phyloP scores from a whole-genome alignment of 495 filamentous ascomycete species.

The Lasiosphaeris hirsuta region DNA sequence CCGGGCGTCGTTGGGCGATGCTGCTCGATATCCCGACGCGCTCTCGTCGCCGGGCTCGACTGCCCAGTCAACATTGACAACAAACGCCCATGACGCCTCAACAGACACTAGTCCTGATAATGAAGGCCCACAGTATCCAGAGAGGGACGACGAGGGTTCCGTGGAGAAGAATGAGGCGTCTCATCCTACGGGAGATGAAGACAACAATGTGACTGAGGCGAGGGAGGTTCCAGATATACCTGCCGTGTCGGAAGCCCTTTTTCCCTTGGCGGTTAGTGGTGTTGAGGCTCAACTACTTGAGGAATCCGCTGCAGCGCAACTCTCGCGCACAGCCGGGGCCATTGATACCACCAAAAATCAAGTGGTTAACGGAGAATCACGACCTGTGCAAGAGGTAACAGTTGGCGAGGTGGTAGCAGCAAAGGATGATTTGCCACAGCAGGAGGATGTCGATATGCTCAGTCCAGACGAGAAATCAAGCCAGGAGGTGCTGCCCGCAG shows the following conservation, averaged over 20 bases:
- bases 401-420: no score
- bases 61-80: constrained; percentile 38
- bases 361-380: no score
- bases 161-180: neutral
- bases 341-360: neutral
- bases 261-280: constrained; percentile 16
- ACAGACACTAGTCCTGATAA: constrained; percentile 54
- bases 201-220: constrained; percentile 8
- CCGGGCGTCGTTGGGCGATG: constrained; percentile 15
- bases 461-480: neutral
- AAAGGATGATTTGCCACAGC: no score
- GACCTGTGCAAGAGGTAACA: no score
- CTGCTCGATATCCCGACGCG: constrained; percentile 31
- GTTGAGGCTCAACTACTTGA: constrained; percentile 42
- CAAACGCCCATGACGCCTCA: constrained; percentile 40
- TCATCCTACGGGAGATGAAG: constrained; percentile 11
- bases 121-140: constrained; percentile 42
- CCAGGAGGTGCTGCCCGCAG: neutral
- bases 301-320: constrained; percentile 34
- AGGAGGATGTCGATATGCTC: no score
- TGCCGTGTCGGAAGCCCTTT: constrained; percentile 7
- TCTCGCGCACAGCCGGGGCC: neutral
- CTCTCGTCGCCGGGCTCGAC: constrained; percentile 46
- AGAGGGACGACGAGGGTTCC: constrained; percentile 31
- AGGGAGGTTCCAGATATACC: constrained; percentile 10